Percentiles rank a stretch among this genome's conserved stretches.
phyloP scores from a whole-genome alignment of 2,329 filamentous ascomycete genomes.

The Hypoxylon sp. region DNA sequence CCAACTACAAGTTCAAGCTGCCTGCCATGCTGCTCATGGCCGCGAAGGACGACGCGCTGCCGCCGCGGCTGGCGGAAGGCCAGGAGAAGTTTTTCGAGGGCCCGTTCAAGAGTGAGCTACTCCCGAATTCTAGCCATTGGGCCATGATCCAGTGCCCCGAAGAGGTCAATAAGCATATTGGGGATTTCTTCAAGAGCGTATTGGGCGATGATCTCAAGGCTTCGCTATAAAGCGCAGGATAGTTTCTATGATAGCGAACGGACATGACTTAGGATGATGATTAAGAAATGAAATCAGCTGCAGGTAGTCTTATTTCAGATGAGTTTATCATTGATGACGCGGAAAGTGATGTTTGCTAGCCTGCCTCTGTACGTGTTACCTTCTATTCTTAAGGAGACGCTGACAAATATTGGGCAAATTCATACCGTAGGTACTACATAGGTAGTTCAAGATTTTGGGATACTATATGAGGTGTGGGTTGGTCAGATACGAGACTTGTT shows the following conservation, averaged over 20 bases:
- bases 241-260: neutral
- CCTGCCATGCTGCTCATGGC: conserved; percentile 83
- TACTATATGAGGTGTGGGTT: neutral
- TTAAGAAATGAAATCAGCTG: neutral
- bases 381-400: neutral
- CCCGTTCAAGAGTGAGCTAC: conserved; percentile 73
- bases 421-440: neutral
- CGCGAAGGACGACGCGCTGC: conserved; percentile 76
- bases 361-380: neutral
- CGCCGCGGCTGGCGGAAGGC: conserved; percentile 73
- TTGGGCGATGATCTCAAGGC: conserved; percentile 52
- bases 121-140: conserved; percentile 77
- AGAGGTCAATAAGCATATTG: conserved; percentile 76
- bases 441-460: neutral
- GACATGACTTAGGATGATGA: neutral
- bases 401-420: neutral
- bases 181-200: conserved; percentile 73
- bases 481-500: neutral
- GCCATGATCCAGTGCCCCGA: conserved; percentile 78
- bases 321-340: neutral
- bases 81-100: conserved; percentile 78
- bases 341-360: neutral
- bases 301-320: neutral
- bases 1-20: conserved; percentile 67
- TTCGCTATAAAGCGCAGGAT: conserved; percentile 50